These are phyloP conservation scores for Fusarium armeniacum DNA, from an alignment of 2,329 filamentous ascomycete species.

Conservation along the genomic window DNA sequence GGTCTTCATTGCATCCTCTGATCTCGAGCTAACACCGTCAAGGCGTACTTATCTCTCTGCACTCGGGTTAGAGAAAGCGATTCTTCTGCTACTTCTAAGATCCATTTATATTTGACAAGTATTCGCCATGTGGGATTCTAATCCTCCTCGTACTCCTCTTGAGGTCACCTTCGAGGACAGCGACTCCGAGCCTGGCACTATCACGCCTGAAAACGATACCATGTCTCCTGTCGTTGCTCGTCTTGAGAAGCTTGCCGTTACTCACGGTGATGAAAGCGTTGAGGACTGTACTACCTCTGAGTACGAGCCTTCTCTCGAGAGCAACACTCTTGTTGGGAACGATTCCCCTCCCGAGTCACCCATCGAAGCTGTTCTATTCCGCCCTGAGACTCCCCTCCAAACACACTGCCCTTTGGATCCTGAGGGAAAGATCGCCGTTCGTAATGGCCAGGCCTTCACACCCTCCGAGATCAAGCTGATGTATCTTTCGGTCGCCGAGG, in stretches of 20 bases:
- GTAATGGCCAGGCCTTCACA: constrained; percentile 24
- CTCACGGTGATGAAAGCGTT: neutral
- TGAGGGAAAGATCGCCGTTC: neutral
- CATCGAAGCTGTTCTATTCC: constrained; percentile 27
- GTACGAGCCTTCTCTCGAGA: neutral
- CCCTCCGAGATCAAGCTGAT: constrained; percentile 50
- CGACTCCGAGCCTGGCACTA: constrained; percentile 4
- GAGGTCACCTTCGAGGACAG: constrained; percentile 16
- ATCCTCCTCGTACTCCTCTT: constrained; percentile 11
- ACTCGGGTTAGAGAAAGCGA: neutral
- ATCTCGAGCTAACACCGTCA: constrained; percentile 1
- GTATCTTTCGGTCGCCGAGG: constrained; percentile 49
- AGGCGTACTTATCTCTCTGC: constrained; percentile 5
- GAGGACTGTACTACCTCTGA: constrained; percentile 1
- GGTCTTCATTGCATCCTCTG: constrained; percentile 1
- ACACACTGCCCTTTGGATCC: constrained; percentile 1
- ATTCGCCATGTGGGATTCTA: constrained; percentile 17
- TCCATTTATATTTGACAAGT: neutral
- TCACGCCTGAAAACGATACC: constrained; percentile 12
- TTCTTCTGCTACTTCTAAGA: neutral
- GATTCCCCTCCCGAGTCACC: constrained; percentile 25
- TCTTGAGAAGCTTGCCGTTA: constrained; percentile 17
- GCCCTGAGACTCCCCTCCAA: constrained; percentile 6
- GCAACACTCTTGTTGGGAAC: neutral
- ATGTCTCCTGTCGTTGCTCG: constrained; percentile 23